Evolutionary conservation across 768 basidiomycete species (phyloP), one percentile per base, ranked within the genome.

Genomic region (Glaciozyma martinii): DNA sequence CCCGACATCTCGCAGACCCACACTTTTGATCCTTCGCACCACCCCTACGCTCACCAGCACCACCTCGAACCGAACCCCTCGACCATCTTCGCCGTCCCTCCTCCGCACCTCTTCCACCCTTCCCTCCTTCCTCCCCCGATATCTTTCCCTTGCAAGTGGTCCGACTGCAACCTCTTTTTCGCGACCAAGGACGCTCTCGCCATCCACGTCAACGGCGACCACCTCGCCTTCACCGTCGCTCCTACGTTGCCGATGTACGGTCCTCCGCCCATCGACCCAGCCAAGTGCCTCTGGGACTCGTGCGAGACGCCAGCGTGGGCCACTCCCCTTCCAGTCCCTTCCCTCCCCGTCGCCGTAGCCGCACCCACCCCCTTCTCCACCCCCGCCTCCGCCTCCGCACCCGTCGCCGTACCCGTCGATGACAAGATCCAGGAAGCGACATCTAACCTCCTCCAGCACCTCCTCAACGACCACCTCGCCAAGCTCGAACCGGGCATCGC

Each of bases 401-500:
- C n/a, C n/a, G n/a, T n/a, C n/a, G 21, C 16, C 7, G 33, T 15
- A n/a, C 56, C 16, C 19, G 49, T n/a, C 27, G 42, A 32, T 44
- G 44, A 46, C 29, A n/a, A 47, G 27, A 15, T 44, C n/a, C 30
- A 46, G 37, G 50, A 30, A 6, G 40, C 63, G 32, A 56, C 64
- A 2, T 56, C 64, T 2, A 33, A 44, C 2, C 33, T 58, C 27
- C 56, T 65, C 16, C 18, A 65, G 23, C 54, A 65, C 30, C 55
- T 65, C 29, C 33, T 55, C 1, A 15, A 60, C n/a, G 60, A 55
- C 23, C 59, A 65, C 30, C 64, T 65, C 59, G 59, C 64, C 33
- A 60, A 65, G 29, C 64, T 65, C 55, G 64, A 65, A 29, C 64
- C 64, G 1, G 46, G 37, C 46, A 44, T 56, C 18, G 61, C 61